Conservation (phyloP, 208 protist species). For the Wallacemonas rigidus region DNA sequence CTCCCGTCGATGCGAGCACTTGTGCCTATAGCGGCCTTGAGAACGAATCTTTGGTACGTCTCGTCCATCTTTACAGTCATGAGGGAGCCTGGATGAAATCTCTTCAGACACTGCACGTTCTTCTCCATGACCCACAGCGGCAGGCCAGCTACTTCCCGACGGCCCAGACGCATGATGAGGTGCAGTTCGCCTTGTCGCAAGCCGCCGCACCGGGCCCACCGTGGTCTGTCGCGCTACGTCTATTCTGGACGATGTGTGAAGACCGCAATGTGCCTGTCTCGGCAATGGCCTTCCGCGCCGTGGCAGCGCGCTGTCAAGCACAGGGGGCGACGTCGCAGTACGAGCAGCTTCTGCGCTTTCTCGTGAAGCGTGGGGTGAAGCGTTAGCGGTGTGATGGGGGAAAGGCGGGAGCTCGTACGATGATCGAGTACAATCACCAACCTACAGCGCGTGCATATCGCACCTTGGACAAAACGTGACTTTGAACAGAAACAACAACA, state of each 20-base stretch:
- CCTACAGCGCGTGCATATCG: too few species aligned
- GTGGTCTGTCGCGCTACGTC: slow-evolving; percentile 59
- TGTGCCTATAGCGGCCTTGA: slow-evolving; percentile 30
- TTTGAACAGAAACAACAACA: too few species aligned
- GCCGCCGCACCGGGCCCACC: slow-evolving; percentile 44
- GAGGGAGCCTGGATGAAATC: slow-evolving; percentile 63
- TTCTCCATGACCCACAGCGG: slow-evolving; percentile 42
- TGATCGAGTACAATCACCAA: too few species aligned
- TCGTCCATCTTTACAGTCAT: slow-evolving; percentile 47
- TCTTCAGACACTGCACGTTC: slow-evolving; percentile 46
- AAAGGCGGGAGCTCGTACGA: too few species aligned
- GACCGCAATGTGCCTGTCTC: slow-evolving; percentile 60
- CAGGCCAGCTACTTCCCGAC: slow-evolving; percentile 55
- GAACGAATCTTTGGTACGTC: slow-evolving; percentile 62
- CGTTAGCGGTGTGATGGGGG: neutral
- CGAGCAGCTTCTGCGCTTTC: slow-evolving; percentile 59
- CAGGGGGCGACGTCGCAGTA: slow-evolving; percentile 56
- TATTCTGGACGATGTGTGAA: slow-evolving; percentile 67
- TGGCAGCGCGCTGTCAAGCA: slow-evolving; percentile 65
- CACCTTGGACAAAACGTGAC: too few species aligned
- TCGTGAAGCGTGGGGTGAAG: slow-evolving; percentile 20
- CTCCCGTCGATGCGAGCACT: neutral
- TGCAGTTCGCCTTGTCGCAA: slow-evolving; percentile 81
- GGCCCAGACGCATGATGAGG: slow-evolving; percentile 71
- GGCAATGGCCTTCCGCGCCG: slow-evolving; percentile 73